phyloP scores from a whole-genome alignment of 2,329 filamentous ascomycete genomes.

The Cordyceps fumosorosea region DNA sequence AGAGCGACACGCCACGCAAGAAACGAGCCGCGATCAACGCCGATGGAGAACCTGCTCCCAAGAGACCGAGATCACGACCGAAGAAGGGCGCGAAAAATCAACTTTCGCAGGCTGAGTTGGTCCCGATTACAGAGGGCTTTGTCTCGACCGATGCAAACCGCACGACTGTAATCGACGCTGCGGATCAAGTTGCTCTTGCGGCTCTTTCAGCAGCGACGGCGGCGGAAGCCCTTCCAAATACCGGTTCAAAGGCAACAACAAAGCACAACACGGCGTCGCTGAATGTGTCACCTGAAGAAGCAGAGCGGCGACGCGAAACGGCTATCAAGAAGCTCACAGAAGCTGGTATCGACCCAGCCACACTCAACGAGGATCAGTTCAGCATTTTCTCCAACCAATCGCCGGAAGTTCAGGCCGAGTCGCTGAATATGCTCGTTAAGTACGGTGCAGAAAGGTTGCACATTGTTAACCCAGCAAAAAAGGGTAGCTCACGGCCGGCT shows the following conservation, averaged over 20 bases:
- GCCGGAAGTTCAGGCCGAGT: conserved; percentile 47
- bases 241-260: background rate
- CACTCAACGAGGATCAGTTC: conserved; percentile 49
- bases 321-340: conserved; percentile 42
- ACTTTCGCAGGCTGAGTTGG: conserved; percentile 8
- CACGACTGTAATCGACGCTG: background rate
- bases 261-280: conserved; percentile 18
- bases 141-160: background rate
- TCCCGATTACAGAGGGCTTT: background rate
- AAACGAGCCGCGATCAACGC: background rate
- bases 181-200: conserved; percentile 10
- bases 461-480: conserved; percentile 47
- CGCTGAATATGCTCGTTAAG: conserved; percentile 48
- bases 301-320: conserved; percentile 41
- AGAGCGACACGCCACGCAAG: conserved; percentile 4
- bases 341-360: conserved; percentile 44
- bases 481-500: conserved; percentile 17
- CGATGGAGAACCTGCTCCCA: background rate
- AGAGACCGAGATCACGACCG: background rate
- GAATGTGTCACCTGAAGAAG: conserved; percentile 38
- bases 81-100: conserved; percentile 7
- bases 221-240: background rate
- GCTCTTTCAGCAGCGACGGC: conserved; percentile 2
- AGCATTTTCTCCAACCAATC: conserved; percentile 55
- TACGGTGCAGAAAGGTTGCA: conserved; percentile 52